These are phyloP conservation scores for Smittium mucronatum DNA, from an alignment of 371 early-diverging fungal species.

Conservation along the genomic window DNA sequence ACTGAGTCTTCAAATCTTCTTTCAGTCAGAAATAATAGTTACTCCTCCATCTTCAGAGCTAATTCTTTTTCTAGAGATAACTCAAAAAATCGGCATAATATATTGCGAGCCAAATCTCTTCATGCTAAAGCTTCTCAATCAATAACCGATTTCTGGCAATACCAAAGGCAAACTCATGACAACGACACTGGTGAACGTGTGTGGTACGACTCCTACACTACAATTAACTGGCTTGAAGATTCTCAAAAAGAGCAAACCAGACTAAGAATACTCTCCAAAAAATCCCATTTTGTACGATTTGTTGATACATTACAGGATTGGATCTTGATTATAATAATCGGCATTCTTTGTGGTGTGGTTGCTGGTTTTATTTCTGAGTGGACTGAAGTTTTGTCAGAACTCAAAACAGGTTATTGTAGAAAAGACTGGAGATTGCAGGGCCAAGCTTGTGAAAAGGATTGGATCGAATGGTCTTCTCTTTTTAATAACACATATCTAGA, in stretches of 20 bases:
- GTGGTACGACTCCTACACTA: slow-evolving; percentile 35
- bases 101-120: not conserved
- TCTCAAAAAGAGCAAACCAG: slow-evolving; percentile 76
- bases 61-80: no score
- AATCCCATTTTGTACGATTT: slow-evolving; percentile 18
- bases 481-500: slow-evolving; percentile 8
- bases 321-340: slow-evolving; percentile 62
- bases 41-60: no score
- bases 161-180: not conserved
- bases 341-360: slow-evolving; percentile 54
- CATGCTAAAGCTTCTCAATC: not conserved
- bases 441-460: slow-evolving; percentile 49
- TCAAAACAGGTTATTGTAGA: slow-evolving; percentile 72
- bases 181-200: slow-evolving; percentile 20
- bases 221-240: slow-evolving; percentile 90
- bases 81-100: not conserved
- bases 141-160: not conserved
- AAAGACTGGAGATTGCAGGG: slow-evolving; percentile 67
- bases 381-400: slow-evolving; percentile 62
- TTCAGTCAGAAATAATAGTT: no score
- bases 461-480: slow-evolving; percentile 35
- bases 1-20: no score
- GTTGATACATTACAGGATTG: slow-evolving; percentile 77
- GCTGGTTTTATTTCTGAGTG: slow-evolving; percentile 73
- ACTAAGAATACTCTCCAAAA: slow-evolving; percentile 40